Evolutionary conservation across 352 stramenopile genomes (phyloP).

Genomic region (Phytophthora melonis): DNA sequence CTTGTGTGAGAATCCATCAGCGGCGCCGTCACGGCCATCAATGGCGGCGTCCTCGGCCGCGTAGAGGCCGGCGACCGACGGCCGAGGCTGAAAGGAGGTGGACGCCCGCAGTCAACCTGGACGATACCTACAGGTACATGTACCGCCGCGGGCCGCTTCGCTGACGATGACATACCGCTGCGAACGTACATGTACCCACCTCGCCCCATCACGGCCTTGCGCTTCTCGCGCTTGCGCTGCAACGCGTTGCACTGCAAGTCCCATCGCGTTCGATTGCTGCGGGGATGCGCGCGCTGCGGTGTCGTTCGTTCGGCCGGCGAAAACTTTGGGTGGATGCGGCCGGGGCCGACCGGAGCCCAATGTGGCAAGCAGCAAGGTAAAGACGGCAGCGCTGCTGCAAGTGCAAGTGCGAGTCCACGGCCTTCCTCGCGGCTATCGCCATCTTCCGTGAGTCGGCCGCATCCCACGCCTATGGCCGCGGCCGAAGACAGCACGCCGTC

Average conservation of each 20-base stretch:
- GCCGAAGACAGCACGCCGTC: slow-evolving; percentile 22
- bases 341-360: too few relatives aligned
- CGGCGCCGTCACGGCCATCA: too few relatives aligned
- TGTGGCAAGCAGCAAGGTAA: too few relatives aligned
- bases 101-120: too few relatives aligned
- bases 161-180: not conserved
- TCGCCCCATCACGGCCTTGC: not conserved
- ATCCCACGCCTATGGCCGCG: not conserved
- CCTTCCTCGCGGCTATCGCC: too few relatives aligned
- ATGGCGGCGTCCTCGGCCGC: too few relatives aligned
- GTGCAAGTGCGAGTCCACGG: too few relatives aligned
- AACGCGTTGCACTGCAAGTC: not conserved
- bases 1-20: too few relatives aligned
- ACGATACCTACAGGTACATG: not conserved
- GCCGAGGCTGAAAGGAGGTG: not conserved
- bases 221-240: not conserved
- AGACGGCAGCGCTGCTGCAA: too few relatives aligned
- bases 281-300: too few relatives aligned
- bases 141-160: too few relatives aligned
- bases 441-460: not conserved
- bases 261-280: not conserved
- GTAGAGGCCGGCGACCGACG: not conserved
- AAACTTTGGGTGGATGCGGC: not conserved
- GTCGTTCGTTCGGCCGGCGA: not conserved
- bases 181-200: too few relatives aligned